A percentile compares a stretch with the other conserved stretches of the same genome.
Evolutionary conservation across 2,329 filamentous ascomycete species (phyloP).

Genomic region (Neonectria magnoliae): DNA sequence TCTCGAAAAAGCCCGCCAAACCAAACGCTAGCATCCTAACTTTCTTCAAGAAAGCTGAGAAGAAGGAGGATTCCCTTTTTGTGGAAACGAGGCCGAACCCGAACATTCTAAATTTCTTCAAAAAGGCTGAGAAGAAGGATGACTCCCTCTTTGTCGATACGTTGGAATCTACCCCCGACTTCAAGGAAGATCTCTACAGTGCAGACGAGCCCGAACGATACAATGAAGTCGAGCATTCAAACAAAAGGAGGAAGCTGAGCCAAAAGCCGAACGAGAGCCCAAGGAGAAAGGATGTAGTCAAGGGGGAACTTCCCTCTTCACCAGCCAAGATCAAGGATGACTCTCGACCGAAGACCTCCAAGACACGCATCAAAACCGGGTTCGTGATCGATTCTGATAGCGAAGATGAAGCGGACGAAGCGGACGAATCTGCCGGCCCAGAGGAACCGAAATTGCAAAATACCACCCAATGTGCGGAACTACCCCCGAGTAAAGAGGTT

Average conservation of each 20-base stretch:
- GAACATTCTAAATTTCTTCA: slow-evolving; percentile 80
- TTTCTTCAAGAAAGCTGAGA: slow-evolving; percentile 78
- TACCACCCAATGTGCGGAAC: slow-evolving; percentile 36
- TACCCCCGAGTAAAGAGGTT: slow-evolving; percentile 32
- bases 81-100: slow-evolving; percentile 59
- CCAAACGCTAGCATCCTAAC: slow-evolving; percentile 75
- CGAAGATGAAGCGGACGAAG: slow-evolving; percentile 51
- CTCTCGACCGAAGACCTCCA: slow-evolving; percentile 31
- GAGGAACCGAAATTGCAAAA: slow-evolving; percentile 12
- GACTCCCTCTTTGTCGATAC: slow-evolving; percentile 63
- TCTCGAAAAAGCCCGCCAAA: slow-evolving; percentile 50
- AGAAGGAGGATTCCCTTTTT: slow-evolving; percentile 69
- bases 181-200: slow-evolving; percentile 43
- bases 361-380: slow-evolving; percentile 52
- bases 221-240: slow-evolving; percentile 48
- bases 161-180: slow-evolving; percentile 25
- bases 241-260: slow-evolving; percentile 45
- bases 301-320: slow-evolving; percentile 37
- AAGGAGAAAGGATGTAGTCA: slow-evolving; percentile 7
- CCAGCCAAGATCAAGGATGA: slow-evolving; percentile 47
- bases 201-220: slow-evolving; percentile 43
- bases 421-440: slow-evolving; percentile 24
- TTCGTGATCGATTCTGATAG: slow-evolving; percentile 78
- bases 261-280: slow-evolving; percentile 28
- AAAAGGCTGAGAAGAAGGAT: slow-evolving; percentile 71